Conservation (phyloP, 805 yeast species). For the Komagataella mondaviorum region DNA sequence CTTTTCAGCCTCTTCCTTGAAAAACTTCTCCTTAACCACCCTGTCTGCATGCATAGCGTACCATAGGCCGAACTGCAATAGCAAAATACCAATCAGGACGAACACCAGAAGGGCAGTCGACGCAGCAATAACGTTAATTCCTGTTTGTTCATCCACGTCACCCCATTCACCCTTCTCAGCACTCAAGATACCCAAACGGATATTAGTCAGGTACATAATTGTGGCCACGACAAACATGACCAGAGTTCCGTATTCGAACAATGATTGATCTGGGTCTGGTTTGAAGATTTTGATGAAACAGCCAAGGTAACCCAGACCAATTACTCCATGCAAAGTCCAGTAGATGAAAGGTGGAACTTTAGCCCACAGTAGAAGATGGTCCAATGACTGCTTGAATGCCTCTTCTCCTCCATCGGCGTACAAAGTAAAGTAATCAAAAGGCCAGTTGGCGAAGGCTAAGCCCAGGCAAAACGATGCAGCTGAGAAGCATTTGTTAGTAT, state of each 20-base stretch:
- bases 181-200: constrained; percentile 66
- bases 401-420: constrained; percentile 31
- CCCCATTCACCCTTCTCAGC: constrained; percentile 78
- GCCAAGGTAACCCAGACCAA: constrained; percentile 58
- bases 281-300: constrained; percentile 66
- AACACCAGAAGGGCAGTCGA: constrained; percentile 65
- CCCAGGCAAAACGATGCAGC: constrained; percentile 75
- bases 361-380: constrained; percentile 70
- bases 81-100: constrained; percentile 62
- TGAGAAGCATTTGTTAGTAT: constrained; percentile 1
- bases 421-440: constrained; percentile 68
- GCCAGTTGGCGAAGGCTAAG: constrained; percentile 60
- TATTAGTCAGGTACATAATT: constrained; percentile 75
- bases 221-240: constrained; percentile 59
- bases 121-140: constrained; percentile 86
- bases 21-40: constrained; percentile 12
- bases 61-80: constrained; percentile 80
- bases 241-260: constrained; percentile 83
- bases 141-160: constrained; percentile 77
- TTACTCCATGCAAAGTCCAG: constrained; percentile 47
- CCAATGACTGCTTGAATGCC: constrained; percentile 40
- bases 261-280: constrained; percentile 74
- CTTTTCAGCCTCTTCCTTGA: constrained; percentile 9
- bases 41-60: constrained; percentile 38
- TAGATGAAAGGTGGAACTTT: constrained; percentile 44